Conservation (phyloP, 495 filamentous ascomycete species). For the Rhypophila decipiens region DNA sequence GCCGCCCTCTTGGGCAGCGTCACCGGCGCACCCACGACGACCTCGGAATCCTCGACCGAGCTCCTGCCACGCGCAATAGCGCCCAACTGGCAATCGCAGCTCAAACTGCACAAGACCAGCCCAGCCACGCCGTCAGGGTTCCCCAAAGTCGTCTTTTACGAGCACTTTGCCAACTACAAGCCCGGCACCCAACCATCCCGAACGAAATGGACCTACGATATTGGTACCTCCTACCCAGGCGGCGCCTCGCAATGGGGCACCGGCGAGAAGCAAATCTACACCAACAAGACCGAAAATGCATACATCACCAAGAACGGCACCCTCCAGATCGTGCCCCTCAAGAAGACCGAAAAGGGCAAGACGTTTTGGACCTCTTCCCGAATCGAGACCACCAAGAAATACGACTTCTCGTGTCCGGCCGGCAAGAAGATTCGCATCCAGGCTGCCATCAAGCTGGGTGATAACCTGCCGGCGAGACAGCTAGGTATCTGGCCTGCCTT, state of each 20-base stretch:
- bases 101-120: no score
- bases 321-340: neutral
- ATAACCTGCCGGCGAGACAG: constrained; percentile 18
- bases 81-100: no score
- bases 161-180: constrained; percentile 6
- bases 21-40: no score
- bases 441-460: constrained; percentile 30
- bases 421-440: constrained; percentile 30
- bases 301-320: constrained; percentile 6
- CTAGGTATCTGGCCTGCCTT: constrained; percentile 44
- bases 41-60: no score
- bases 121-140: no score
- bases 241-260: constrained; percentile 26
- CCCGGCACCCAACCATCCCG: constrained; percentile 4
- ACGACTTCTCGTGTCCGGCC: constrained; percentile 27
- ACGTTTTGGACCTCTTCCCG: constrained; percentile 44
- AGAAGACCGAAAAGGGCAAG: no score
- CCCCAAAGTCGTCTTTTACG: constrained; percentile 8
- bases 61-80: no score
- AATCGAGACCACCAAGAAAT: constrained; percentile 24
- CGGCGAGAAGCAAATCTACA: constrained; percentile 25
- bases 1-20: no score
- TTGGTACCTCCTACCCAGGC: constrained; percentile 24
- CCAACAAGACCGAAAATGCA: constrained; percentile 14
- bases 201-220: constrained; percentile 16